These are phyloP conservation scores for Basipetospora sp. DNA, from an alignment of 2,329 filamentous ascomycete genomes.

Conservation along the genomic window DNA sequence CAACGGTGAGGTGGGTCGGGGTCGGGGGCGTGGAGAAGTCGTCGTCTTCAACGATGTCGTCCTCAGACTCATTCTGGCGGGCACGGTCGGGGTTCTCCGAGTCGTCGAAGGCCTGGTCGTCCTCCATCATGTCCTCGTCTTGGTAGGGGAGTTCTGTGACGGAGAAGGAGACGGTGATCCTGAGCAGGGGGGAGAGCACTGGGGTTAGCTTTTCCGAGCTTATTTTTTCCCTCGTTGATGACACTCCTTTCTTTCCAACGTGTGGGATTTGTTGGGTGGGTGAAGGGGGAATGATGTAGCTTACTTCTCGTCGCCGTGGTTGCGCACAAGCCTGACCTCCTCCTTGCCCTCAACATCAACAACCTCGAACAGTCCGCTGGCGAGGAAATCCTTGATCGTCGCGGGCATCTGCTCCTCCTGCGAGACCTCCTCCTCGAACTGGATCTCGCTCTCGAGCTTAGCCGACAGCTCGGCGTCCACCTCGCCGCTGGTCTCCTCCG, in stretches of 20 bases:
- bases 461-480: conserved; percentile 66
- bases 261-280: too few relatives aligned
- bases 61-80: conserved; percentile 39
- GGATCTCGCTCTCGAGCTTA: conserved; percentile 78
- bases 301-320: conserved; percentile 77
- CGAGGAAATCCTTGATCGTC: conserved; percentile 74
- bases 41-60: conserved; percentile 35
- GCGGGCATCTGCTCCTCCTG: conserved; percentile 56
- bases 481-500: conserved; percentile 27
- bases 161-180: conserved; percentile 67
- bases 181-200: conserved; percentile 10
- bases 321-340: conserved; percentile 71
- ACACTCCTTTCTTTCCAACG: too few relatives aligned
- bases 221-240: too few relatives aligned
- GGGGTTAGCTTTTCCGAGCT: too few relatives aligned
- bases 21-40: conserved; percentile 42
- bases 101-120: conserved; percentile 39
- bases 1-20: conserved; percentile 70
- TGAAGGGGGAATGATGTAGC: conserved; percentile 16
- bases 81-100: conserved; percentile 34
- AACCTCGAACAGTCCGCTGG: conserved; percentile 72
- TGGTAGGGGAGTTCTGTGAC: conserved; percentile 66
- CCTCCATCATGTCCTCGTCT: conserved; percentile 43
- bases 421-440: conserved; percentile 74
- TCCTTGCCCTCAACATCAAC: conserved; percentile 72